Percentiles rank a stretch among this genome's conserved stretches.
phyloP scores from a whole-genome alignment of 1,284 basidiomycete genomes.

The Boletus smithii region DNA sequence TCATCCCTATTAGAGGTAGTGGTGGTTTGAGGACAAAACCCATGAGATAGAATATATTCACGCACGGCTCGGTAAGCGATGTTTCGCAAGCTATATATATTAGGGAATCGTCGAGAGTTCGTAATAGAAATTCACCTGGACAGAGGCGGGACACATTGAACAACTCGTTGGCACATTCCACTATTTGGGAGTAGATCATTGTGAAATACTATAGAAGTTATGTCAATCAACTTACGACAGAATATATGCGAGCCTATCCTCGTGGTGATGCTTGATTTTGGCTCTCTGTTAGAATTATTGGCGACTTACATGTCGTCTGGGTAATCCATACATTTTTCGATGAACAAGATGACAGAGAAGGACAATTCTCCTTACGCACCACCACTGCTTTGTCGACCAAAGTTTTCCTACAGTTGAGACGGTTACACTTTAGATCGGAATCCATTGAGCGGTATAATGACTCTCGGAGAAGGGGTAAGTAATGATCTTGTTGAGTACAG shows the following conservation, averaged over 20 bases:
- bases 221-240: constrained; percentile 50
- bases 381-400: constrained; percentile 78
- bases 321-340: constrained; percentile 1
- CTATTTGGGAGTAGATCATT: constrained; percentile 37
- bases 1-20: constrained; percentile 58
- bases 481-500: background rate
- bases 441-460: constrained; percentile 35
- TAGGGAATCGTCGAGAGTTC: constrained; percentile 6
- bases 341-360: constrained; percentile 27
- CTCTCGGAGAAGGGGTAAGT: background rate
- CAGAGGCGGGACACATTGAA: constrained; percentile 74
- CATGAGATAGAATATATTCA: constrained; percentile 1
- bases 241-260: constrained; percentile 73
- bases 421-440: constrained; percentile 66
- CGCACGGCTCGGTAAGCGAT: constrained; percentile 70
- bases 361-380: constrained; percentile 43
- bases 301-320: constrained; percentile 48
- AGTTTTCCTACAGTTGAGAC: constrained; percentile 61
- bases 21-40: constrained; percentile 3
- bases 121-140: constrained; percentile 47
- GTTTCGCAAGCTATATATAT: constrained; percentile 67
- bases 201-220: background rate
- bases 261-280: constrained; percentile 3
- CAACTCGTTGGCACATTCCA: constrained; percentile 79
- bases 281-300: constrained; percentile 16